Base-by-base conservation (phyloP, 768 basidiomycete species). In the Russula olivacea region DNA sequence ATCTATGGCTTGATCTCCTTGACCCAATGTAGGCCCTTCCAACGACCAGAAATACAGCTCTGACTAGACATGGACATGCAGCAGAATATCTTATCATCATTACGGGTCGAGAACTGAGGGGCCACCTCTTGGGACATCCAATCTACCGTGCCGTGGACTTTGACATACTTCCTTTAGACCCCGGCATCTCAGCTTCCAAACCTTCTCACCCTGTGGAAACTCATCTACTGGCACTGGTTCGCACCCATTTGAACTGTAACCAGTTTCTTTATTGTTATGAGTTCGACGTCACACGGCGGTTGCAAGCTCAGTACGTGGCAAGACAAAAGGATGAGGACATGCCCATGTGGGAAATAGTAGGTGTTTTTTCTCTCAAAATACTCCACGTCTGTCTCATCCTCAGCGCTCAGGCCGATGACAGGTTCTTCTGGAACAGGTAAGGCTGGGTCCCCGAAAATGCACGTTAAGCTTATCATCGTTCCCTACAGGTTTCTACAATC, bases 371-470 rank as follows among this genome's bases (percentile, higher is more conserved):
- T 40, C 54, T 50, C 25, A 55, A 55, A 53, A 15, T 41, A 59
- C 47, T 40, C 21, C 9, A 40, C 45, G 32, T 34, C 30, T 38
- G 53, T 30, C 61, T 64, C 17, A 64, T 12, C 40, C 21, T 55
- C 14, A 7, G 38, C 25, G 15, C 43, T 25, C 69, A 95, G 88
- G 88, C 87, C 43, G 97, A 99, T 67, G 93, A 97, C 71, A 82
- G 95, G 66, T 99, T 99, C 76, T 98, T 98, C 76, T 99, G 96
- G 96, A 99, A 99, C 75, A 90, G 85, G 83, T 89, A 61, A 52
- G 74, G 71, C 14, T 45, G 6, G 19, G 55, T 28, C 5, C 28
- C 28, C 15, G 17, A 61, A 19, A 25, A 17, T 64, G 21, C 54
- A 54, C 55, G 36, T 47, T 32, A 28, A 30, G 30, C 34, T 56